Evolutionary conservation across 495 filamentous ascomycete species (phyloP).

Genomic region (Haplographium delicatum): DNA sequence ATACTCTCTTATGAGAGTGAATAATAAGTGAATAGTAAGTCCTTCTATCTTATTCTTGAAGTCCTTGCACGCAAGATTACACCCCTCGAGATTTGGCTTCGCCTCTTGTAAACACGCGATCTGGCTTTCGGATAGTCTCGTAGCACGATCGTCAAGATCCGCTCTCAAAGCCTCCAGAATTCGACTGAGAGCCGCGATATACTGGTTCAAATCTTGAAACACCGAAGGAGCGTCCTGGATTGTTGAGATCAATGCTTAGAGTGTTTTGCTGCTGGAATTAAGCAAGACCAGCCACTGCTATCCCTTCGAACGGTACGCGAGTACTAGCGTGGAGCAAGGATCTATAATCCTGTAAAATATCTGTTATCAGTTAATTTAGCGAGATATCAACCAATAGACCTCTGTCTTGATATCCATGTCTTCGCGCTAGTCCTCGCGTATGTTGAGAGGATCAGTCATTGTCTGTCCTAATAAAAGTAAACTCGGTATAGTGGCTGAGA

Average conservation of each 20-base stretch:
- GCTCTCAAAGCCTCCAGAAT: neutral
- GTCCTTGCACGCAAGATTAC: neutral
- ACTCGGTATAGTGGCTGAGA: too few relatives aligned
- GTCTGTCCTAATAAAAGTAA: too few relatives aligned
- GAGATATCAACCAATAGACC: too few relatives aligned
- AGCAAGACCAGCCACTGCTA: conserved; percentile 2
- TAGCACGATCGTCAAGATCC: neutral
- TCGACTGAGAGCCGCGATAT: neutral
- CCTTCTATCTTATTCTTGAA: neutral
- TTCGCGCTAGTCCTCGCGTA: too few relatives aligned
- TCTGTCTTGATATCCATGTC: too few relatives aligned
- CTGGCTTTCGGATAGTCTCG: neutral
- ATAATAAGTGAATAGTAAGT: neutral
- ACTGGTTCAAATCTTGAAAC: neutral
- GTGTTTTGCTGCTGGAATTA: conserved; percentile 5
- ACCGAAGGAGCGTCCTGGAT: conserved; percentile 1
- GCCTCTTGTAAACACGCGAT: neutral
- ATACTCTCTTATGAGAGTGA: too few relatives aligned
- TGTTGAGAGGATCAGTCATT: too few relatives aligned
- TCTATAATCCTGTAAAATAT: too few relatives aligned
- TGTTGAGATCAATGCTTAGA: neutral
- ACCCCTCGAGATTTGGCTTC: neutral
- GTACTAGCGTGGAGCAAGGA: too few relatives aligned
- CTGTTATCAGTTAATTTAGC: too few relatives aligned
- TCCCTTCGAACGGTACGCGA: too few relatives aligned